These are phyloP conservation scores for Phytophthora constricta DNA, from an alignment of 352 stramenopile genomes.

Conservation along the genomic window DNA sequence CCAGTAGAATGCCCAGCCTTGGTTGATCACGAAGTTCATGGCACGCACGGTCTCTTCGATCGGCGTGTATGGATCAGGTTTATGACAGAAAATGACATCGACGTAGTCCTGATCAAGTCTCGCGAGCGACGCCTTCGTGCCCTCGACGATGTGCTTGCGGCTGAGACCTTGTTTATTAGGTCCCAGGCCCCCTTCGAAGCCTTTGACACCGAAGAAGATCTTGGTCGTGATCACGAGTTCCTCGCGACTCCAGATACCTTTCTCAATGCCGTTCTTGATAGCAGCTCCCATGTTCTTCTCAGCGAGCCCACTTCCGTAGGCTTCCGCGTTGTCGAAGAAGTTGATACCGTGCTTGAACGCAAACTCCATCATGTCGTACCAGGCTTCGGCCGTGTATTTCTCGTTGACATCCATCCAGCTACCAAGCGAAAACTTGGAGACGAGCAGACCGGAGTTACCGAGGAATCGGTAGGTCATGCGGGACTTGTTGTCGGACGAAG, in stretches of 20 bases:
- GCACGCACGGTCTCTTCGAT: too few species aligned
- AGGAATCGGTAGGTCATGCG: slow-evolving; percentile 46
- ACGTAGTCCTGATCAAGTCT: too few species aligned
- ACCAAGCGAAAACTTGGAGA: slow-evolving; percentile 39
- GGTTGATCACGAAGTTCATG: too few species aligned
- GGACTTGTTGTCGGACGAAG: too few species aligned
- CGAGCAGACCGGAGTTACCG: slow-evolving; percentile 38
- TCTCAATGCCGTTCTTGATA: slow-evolving; percentile 30
- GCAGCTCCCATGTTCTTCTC: slow-evolving; percentile 36
- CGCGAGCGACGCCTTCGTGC: too few species aligned
- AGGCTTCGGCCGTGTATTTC: slow-evolving; percentile 17
- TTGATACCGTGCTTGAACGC: slow-evolving; percentile 42
- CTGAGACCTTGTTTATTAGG: slow-evolving; percentile 13
- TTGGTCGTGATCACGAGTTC: slow-evolving; percentile 49
- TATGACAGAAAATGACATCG: too few species aligned
- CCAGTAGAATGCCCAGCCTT: too few species aligned
- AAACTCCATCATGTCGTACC: slow-evolving; percentile 26
- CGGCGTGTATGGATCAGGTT: too few species aligned
- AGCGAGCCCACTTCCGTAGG: slow-evolving; percentile 26
- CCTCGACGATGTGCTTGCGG: slow-evolving; percentile 50
- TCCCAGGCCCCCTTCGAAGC: not conserved
- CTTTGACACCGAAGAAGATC: slow-evolving; percentile 36
- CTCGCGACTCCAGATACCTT: slow-evolving; percentile 21
- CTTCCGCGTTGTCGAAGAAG: slow-evolving; percentile 46
- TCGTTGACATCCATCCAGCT: slow-evolving; percentile 30